Evolutionary conservation across 2,329 filamentous ascomycete genomes (phyloP), one percentile per base, ranked within the genome.

Genomic region (Xylariaceae sp.): DNA sequence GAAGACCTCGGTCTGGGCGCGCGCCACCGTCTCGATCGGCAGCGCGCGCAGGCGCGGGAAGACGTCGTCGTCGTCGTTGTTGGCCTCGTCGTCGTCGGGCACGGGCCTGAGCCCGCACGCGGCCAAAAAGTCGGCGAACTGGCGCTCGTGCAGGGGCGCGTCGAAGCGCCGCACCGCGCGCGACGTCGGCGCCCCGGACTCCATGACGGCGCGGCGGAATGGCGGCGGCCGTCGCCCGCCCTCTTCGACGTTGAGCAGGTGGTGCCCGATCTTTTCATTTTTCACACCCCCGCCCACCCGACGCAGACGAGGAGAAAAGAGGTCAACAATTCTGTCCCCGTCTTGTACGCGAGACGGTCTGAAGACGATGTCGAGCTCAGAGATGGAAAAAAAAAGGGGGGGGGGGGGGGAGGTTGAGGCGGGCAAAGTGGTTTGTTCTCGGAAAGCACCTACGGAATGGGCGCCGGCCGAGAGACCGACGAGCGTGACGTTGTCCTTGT

Each of bases 241-340:
- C 54, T 68, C 42, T 60, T 54, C 44, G 17, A 55, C 59, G 36
- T 53, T 31, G 29, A 75, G 60, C 4, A 77, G 55, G 39, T 75
- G 72, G 38, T 77, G 71, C 0, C 70, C 72, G 29, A 77, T 71
- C 67, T 74, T 12, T 11, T 6, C n/a, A n/a, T n/a, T n/a, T n/a
- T n/a, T n/a, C n/a, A n/a, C n/a, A n/a, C n/a, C n/a, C n/a, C n/a
- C n/a, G n/a, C n/a, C n/a, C n/a, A n/a, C n/a, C n/a, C n/a, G n/a
- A n/a, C n/a, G n/a, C n/a, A n/a, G n/a, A n/a, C n/a, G n/a, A n/a
- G n/a, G n/a, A n/a, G n/a, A n/a, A n/a, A n/a, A n/a, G n/a, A n/a
- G n/a, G n/a, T n/a, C n/a, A n/a, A n/a, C n/a, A n/a, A n/a, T n/a
- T n/a, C n/a, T n/a, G n/a, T n/a, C n/a, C n/a, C n/a, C n/a, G n/a